Percentiles rank a stretch among this genome's conserved stretches.
Conservation (phyloP, 2,329 filamentous ascomycete genomes). For the Neofusicoccum parvum region DNA sequence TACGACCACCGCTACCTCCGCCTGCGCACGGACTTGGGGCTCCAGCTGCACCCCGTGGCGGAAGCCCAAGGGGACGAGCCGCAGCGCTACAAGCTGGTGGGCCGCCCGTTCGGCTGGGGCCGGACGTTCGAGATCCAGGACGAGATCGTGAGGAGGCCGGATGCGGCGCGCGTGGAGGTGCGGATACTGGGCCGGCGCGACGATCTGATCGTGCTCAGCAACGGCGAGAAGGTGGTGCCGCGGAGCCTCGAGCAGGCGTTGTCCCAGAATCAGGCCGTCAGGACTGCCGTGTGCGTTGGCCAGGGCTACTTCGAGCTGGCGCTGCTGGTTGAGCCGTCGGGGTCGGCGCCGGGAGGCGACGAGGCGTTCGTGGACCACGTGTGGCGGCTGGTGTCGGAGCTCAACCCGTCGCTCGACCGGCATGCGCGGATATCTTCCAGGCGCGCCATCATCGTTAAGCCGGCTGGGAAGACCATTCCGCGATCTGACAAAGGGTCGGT, state of each 20-base stretch:
- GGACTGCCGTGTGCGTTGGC: slow-evolving; percentile 28
- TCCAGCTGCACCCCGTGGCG: slow-evolving; percentile 25
- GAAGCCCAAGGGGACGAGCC: not conserved
- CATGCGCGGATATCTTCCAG: slow-evolving; percentile 30
- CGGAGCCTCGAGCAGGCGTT: slow-evolving; percentile 27
- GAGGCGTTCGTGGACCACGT: slow-evolving; percentile 26
- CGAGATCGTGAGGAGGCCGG: slow-evolving; percentile 33
- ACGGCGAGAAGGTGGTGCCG: slow-evolving; percentile 35
- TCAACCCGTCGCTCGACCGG: slow-evolving; percentile 28
- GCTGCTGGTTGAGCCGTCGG: slow-evolving; percentile 29
- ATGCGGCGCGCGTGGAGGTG: slow-evolving; percentile 26
- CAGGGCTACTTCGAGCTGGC: slow-evolving; percentile 26
- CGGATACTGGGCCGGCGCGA: slow-evolving; percentile 36
- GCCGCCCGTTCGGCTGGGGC: slow-evolving; percentile 32
- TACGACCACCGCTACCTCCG: slow-evolving; percentile 39
- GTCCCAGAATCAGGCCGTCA: slow-evolving; percentile 19
- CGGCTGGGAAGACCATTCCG: slow-evolving; percentile 24
- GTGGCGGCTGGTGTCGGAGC: slow-evolving; percentile 29
- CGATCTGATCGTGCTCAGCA: slow-evolving; percentile 36
- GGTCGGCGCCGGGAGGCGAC: not conserved
- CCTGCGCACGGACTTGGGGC: slow-evolving; percentile 35
- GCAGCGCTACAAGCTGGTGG: slow-evolving; percentile 27
- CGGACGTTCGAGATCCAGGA: slow-evolving; percentile 38
- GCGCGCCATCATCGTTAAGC: slow-evolving; percentile 22
- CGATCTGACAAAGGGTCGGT: slow-evolving; percentile 32